Percentiles rank a stretch among this genome's conserved stretches.
Conservation (phyloP, 2,329 filamentous ascomycete species). For the Sordariomycetes sp. region DNA sequence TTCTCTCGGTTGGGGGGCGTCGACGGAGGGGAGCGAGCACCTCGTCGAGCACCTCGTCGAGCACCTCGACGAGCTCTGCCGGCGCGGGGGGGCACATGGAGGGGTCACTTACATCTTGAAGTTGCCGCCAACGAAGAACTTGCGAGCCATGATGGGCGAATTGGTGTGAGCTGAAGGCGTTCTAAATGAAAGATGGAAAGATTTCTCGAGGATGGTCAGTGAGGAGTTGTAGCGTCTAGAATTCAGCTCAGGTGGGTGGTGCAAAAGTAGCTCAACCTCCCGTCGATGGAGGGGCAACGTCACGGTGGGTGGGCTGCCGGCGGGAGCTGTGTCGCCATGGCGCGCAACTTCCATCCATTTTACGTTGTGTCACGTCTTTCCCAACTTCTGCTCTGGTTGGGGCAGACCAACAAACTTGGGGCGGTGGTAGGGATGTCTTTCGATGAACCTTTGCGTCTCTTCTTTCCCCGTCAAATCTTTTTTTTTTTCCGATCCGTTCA, state of each 20-base stretch:
- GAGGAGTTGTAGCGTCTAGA: not conserved
- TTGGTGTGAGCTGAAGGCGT: not conserved
- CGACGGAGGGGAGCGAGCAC: not conserved
- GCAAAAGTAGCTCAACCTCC: slow-evolving; percentile 5
- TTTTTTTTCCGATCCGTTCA: too few species aligned
- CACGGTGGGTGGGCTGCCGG: too few species aligned
- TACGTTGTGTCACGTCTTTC: too few species aligned
- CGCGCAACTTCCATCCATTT: too few species aligned
- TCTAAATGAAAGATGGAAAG: not conserved
- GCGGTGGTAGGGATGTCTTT: too few species aligned
- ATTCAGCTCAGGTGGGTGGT: not conserved
- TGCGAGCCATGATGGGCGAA: slow-evolving; percentile 69
- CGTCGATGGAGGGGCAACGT: slow-evolving; percentile 1
- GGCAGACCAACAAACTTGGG: too few species aligned
- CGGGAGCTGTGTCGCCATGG: too few species aligned
- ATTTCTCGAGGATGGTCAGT: not conserved
- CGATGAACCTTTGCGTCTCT: too few species aligned
- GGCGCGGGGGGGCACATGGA: slow-evolving; percentile 8
- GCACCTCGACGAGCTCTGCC: slow-evolving; percentile 5
- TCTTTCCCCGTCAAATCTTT: too few species aligned
- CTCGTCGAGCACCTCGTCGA: too few species aligned
- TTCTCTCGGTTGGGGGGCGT: not conserved
- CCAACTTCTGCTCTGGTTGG: too few species aligned
- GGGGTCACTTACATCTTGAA: slow-evolving; percentile 80
- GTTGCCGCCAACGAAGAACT: slow-evolving; percentile 97